A percentile compares a stretch with the other conserved stretches of the same genome.
Conservation (phyloP, 805 yeast species). For the Alloascoidea africana region DNA sequence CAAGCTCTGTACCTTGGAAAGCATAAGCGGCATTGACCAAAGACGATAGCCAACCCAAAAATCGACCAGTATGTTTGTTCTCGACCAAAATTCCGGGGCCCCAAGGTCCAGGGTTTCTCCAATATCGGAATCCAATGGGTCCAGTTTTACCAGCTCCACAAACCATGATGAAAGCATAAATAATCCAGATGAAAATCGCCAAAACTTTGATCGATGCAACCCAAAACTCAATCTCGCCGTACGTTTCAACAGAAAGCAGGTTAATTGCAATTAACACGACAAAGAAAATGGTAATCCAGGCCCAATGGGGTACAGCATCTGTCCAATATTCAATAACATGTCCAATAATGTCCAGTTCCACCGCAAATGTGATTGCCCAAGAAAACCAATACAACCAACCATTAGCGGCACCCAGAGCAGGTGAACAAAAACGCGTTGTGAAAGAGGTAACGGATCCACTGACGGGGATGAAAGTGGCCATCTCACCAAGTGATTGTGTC, state of each 20-base stretch:
- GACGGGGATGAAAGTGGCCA: constrained; percentile 67
- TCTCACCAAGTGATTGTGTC: constrained; percentile 62
- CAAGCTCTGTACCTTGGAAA: constrained; percentile 65
- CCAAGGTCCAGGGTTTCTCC: constrained; percentile 72
- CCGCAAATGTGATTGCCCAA: constrained; percentile 65
- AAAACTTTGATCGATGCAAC: constrained; percentile 49
- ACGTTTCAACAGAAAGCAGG: constrained; percentile 51
- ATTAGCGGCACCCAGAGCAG: constrained; percentile 58
- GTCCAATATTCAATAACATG: constrained; percentile 54
- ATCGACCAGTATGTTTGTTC: constrained; percentile 25
- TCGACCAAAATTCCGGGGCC: constrained; percentile 41
- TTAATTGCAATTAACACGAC: constrained; percentile 36
- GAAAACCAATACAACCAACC: constrained; percentile 68
- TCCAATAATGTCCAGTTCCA: constrained; percentile 59
- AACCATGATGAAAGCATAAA: constrained; percentile 46
- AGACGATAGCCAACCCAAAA: constrained; percentile 56
- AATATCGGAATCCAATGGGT: constrained; percentile 65
- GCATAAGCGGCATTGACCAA: constrained; percentile 67
- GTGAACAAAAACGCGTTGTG: constrained; percentile 50
- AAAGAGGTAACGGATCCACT: constrained; percentile 57
- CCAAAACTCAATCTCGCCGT: constrained; percentile 72
- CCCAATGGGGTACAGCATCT: constrained; percentile 49
- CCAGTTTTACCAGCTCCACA: constrained; percentile 61
- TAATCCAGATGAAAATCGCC: constrained; percentile 56
- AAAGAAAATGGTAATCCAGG: constrained; percentile 58